phyloP scores from a whole-genome alignment of 2,329 filamentous ascomycete genomes.

The Monilinia fructicola region DNA sequence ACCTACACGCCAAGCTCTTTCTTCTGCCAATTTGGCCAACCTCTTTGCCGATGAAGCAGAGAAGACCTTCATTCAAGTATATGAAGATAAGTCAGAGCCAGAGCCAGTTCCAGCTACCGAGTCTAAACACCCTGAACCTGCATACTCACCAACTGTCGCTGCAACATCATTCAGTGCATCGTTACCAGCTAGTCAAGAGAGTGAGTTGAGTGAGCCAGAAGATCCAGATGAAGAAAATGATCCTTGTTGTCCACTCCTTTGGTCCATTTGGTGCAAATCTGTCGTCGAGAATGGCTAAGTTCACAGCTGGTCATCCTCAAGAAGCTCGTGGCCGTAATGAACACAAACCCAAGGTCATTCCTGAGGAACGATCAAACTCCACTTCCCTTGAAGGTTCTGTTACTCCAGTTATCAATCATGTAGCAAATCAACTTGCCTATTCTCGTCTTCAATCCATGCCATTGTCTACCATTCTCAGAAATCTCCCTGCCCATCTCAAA shows the following conservation, averaged over 20 bases:
- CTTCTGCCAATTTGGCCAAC: conserved; percentile 31
- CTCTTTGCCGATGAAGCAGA: conserved; percentile 47
- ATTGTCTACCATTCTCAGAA: conserved; percentile 82
- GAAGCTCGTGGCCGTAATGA: conserved; percentile 41
- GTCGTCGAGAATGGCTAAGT: conserved; percentile 76
- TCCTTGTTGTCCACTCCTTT: conserved; percentile 83
- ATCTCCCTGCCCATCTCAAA: conserved; percentile 70
- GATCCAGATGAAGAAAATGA: conserved; percentile 93
- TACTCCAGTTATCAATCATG: conserved; percentile 69
- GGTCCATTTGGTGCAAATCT: conserved; percentile 86
- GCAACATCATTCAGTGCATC: conserved; percentile 34
- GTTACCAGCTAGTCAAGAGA: conserved; percentile 43
- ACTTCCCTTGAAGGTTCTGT: conserved; percentile 43
- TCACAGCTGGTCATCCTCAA: conserved; percentile 65
- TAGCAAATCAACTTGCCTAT: conserved; percentile 92
- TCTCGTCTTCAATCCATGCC: conserved; percentile 90
- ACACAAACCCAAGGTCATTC: conserved; percentile 29
- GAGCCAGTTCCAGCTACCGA: conserved; percentile 47
- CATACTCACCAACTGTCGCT: conserved; percentile 34
- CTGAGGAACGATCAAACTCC: conserved; percentile 33
- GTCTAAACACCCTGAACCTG: conserved; percentile 27
- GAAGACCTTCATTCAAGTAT: conserved; percentile 61
- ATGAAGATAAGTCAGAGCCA: conserved; percentile 63
- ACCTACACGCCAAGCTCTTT: conserved; percentile 42
- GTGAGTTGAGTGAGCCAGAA: conserved; percentile 55